phyloP scores from a whole-genome alignment of 805 yeast species.

The Blastobotrys terrestris region DNA sequence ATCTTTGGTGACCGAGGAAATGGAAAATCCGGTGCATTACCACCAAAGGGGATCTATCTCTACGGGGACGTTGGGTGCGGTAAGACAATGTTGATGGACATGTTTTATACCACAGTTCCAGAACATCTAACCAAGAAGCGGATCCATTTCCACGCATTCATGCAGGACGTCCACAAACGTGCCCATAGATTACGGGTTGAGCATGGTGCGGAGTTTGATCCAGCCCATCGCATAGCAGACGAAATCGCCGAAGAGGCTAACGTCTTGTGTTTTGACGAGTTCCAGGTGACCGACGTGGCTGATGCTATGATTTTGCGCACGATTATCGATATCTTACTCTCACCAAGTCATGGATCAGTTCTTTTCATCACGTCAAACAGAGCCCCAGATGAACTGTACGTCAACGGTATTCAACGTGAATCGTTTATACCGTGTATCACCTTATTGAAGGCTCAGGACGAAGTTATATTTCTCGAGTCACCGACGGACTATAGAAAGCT shows the following conservation, averaged over 20 bases:
- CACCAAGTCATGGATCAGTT: constrained; percentile 69
- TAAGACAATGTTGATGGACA: constrained; percentile 96
- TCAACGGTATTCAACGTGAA: constrained; percentile 89
- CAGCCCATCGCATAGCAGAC: constrained; percentile 76
- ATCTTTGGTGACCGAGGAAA: constrained; percentile 5
- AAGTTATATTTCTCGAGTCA: constrained; percentile 75
- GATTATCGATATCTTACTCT: constrained; percentile 56
- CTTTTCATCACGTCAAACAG: constrained; percentile 92
- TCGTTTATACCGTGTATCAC: constrained; percentile 90
- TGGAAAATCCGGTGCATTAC: constrained; percentile 9
- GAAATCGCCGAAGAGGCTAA: constrained; percentile 74
- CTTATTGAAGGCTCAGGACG: constrained; percentile 62
- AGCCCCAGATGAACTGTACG: constrained; percentile 88
- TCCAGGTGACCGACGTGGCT: constrained; percentile 97
- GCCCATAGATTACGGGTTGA: constrained; percentile 64
- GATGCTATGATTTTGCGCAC: constrained; percentile 95
- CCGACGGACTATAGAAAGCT: constrained; percentile 92
- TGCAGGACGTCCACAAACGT: constrained; percentile 88
- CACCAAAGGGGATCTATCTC: constrained; percentile 81
- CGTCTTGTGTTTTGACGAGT: constrained; percentile 90
- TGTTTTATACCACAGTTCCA: constrained; percentile 83
- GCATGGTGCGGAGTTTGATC: constrained; percentile 70
- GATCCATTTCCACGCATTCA: constrained; percentile 92
- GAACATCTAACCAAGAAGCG: constrained; percentile 67
- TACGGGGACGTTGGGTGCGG: constrained; percentile 99